Evolutionary conservation across 495 filamentous ascomycete species (phyloP), one percentile per base, ranked within the genome.

Genomic region (Podospora sp.): DNA sequence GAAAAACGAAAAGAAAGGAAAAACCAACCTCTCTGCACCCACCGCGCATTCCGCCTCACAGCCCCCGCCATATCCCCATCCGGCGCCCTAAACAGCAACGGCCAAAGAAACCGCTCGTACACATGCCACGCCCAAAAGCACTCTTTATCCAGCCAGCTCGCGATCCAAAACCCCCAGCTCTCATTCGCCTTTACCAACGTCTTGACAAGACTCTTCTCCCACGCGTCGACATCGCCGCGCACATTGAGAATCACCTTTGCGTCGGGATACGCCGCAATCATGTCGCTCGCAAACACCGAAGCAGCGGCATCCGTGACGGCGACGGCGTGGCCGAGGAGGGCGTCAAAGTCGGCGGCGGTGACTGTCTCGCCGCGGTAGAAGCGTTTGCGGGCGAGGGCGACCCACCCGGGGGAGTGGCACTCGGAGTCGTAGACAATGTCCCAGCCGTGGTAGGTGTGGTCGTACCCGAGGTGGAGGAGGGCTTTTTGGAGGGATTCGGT

Each of bases 371-470:
- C 61, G 26, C 26, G 51, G 52, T 64, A 69, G 56, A 62, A 76
- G 56, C 77, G 73, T 58, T 69, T 74, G 20, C 72, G 61, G 0
- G 65, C 65, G 16, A 79, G 62, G 26, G 16, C 26, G 9, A 69
- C 69, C 74, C 73, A 90, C 76, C 87, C 86, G 1, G 84, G 72
- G 53, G 82, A 84, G 70, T 89, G 85, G 0, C 81, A 83, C 7
- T 84, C 84, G 71, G 88, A 84, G 75, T 89, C 86, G 62, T 89
- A 81, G 62, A 83, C 82, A 62, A 84, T 83, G 62, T 85, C 85
- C 69, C 88, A 89, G 79, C 88, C 88, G 79, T 91, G 88, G 81
- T 89, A 89, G 68, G 81, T 85, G 75, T 87, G 82, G 65, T 80
- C 71, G 76, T 88, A 89, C 26, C 88, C 88, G 21, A 91, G 81